Evolutionary conservation across 108 stramenopile species (phyloP), one percentile per base, ranked within the genome.

Genomic region (Hondaea fermentalgiana): DNA sequence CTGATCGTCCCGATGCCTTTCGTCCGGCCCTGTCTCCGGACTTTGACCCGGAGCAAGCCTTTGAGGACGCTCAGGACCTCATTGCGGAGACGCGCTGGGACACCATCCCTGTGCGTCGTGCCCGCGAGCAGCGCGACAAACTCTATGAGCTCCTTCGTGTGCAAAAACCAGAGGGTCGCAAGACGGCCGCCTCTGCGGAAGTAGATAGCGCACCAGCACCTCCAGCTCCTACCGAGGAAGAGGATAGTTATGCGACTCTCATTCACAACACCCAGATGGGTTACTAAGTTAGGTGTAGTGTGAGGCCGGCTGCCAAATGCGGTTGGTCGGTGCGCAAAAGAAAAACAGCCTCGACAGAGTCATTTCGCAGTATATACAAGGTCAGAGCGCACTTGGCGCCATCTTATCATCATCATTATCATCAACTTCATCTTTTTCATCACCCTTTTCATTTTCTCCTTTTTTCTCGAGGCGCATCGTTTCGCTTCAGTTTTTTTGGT

Each of bases 31-130:
- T 83, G 10, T 47, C 45, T 53, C 49, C 45, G 2, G 76, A 53
- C 76, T 83, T 83, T 53, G 51, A 83, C 51, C 76, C 76, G 8
- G 76, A 83, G 19, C 49, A 83, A 16, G 76, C 76, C 49, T 83
- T 83, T 83, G 76, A 83, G 12, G 76, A 83, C 25, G 76, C 76
- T 6, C 76, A 83, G 51, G 76, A 83, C 28, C 12, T 83, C 16
- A 53, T 83, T 83, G 51, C 45, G 12, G 51, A 53, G 49, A 53
- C 51, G 6, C 49, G 49, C 28, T 83, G 76, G 76, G 76, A 83
- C 3, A 83, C 45, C 6, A 53, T 83, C 51, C 49, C 76, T 53
- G 51, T 53, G n/a, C 45, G 51, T 6, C 49, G 16, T 6, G 76
- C 76, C 16, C 45, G 76, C 25, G 49, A 83, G 76, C 49, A 53